These are phyloP conservation scores for Penicillium sp. DNA, from an alignment of 2,329 filamentous ascomycete species.

Conservation along the genomic window DNA sequence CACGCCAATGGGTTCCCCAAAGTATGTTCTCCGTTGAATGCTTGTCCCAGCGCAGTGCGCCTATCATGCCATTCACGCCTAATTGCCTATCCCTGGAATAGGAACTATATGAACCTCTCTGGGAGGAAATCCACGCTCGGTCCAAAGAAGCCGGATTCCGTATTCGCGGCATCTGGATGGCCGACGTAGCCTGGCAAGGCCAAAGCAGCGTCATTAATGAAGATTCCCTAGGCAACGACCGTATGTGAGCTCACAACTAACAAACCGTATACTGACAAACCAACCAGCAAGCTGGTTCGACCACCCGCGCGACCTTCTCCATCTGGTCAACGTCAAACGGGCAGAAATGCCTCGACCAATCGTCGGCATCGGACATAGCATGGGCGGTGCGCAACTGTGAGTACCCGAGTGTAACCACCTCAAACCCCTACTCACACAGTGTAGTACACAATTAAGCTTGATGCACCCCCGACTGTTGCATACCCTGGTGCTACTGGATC, in stretches of 20 bases:
- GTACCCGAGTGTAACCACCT: constrained; percentile 11
- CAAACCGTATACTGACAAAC: constrained; percentile 15
- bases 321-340: constrained; percentile 80
- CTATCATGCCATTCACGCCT: background rate
- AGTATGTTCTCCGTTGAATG: constrained; percentile 42
- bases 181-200: constrained; percentile 82
- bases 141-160: constrained; percentile 57
- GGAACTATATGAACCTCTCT: constrained; percentile 90
- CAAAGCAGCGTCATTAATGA: constrained; percentile 74
- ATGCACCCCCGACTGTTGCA: constrained; percentile 76
- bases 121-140: constrained; percentile 68
- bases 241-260: constrained; percentile 47
- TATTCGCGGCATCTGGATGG: constrained; percentile 82
- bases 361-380: constrained; percentile 81
- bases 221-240: constrained; percentile 71
- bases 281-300: constrained; percentile 73
- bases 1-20: constrained; percentile 94
- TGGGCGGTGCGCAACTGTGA: constrained; percentile 68
- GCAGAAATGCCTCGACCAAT: constrained; percentile 73
- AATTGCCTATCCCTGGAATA: constrained; percentile 30
- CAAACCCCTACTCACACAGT: constrained; percentile 1
- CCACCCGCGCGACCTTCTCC: constrained; percentile 74
- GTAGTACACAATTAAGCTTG: constrained; percentile 59
- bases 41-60: background rate
- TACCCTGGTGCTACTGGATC: constrained; percentile 73